Conservation (phyloP, 2,329 filamentous ascomycete species). For the Ceratocystis destructans region DNA sequence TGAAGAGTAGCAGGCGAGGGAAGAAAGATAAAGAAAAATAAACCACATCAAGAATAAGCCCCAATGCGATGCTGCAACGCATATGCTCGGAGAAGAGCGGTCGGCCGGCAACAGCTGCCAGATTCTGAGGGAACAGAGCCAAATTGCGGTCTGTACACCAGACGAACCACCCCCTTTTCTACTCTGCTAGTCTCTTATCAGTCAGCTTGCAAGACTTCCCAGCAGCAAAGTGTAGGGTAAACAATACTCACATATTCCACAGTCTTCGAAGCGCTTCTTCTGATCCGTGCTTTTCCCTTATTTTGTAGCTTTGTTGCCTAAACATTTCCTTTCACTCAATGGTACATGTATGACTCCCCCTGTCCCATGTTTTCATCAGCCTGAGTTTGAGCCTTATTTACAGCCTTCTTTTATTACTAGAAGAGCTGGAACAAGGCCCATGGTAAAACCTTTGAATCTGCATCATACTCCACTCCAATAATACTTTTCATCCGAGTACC, state of each 20-base stretch:
- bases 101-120: not conserved
- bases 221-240: not conserved
- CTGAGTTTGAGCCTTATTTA: not conserved
- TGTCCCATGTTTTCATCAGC: too few relatives aligned
- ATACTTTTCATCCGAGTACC: not conserved
- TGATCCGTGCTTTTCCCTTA: not conserved
- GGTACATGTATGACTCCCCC: too few relatives aligned
- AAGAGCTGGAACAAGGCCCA: not conserved
- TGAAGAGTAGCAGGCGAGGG: too few relatives aligned
- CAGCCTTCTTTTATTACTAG: not conserved
- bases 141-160: not conserved
- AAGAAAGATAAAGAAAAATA: too few relatives aligned
- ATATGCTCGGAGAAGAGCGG: not conserved
- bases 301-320: not conserved
- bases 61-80: too few relatives aligned
- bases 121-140: not conserved
- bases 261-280: not conserved
- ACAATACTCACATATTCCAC: not conserved
- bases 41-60: too few relatives aligned
- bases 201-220: not conserved
- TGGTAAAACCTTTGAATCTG: not conserved
- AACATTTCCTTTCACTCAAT: not conserved
- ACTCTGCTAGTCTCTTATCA: not conserved
- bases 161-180: not conserved
- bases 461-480: not conserved